A percentile compares a stretch with the other conserved stretches of the same genome.
Evolutionary conservation across 1,284 basidiomycete genomes (phyloP).

Genomic region (Sphagnurus paluster): DNA sequence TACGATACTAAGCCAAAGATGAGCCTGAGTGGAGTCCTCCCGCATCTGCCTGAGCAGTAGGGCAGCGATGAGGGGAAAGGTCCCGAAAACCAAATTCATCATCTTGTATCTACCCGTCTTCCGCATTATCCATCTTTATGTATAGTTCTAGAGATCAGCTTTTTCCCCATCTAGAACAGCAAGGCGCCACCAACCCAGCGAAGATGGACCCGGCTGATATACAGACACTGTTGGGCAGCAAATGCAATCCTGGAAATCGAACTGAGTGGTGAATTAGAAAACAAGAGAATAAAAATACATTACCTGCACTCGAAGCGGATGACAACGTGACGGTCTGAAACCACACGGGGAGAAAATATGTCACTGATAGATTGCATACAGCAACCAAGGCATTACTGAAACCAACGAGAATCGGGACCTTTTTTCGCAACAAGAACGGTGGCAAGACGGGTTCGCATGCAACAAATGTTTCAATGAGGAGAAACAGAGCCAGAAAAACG

Average conservation of each 20-base stretch:
- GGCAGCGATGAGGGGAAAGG: constrained; percentile 57
- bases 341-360: constrained; percentile 77
- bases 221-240: constrained; percentile 68
- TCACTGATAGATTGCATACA: constrained; percentile 63
- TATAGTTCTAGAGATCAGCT: background rate
- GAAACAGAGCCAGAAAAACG: constrained; percentile 19
- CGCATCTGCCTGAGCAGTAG: constrained; percentile 50
- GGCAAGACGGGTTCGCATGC: constrained; percentile 71
- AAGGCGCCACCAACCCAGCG: constrained; percentile 43
- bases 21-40: constrained; percentile 52
- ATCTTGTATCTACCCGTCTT: constrained; percentile 67
- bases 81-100: constrained; percentile 61
- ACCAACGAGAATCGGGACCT: constrained; percentile 62
- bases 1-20: constrained; percentile 69
- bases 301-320: constrained; percentile 53
- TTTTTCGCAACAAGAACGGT: constrained; percentile 52
- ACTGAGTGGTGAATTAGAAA: background rate
- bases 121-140: constrained; percentile 57
- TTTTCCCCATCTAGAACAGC: background rate
- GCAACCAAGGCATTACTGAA: constrained; percentile 67
- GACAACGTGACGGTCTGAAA: constrained; percentile 75
- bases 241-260: constrained; percentile 53
- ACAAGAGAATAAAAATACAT: constrained; percentile 10
- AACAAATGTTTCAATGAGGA: constrained; percentile 47
- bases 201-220: constrained; percentile 69